Conservation (phyloP, 108 stramenopile genomes). For the Fistulifera solaris region DNA sequence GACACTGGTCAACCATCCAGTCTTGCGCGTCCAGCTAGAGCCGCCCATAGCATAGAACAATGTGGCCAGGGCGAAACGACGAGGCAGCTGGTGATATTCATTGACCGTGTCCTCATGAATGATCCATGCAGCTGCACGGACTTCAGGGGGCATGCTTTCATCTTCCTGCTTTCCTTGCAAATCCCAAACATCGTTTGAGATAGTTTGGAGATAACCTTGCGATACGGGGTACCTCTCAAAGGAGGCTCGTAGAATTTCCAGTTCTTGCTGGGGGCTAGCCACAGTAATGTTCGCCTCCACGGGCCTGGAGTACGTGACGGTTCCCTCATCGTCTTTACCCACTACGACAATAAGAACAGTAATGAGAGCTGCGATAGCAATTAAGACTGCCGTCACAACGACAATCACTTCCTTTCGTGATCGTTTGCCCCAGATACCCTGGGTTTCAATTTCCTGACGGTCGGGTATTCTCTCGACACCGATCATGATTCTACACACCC, state of each 20-base stretch:
- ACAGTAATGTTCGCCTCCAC: not conserved
- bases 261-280: not conserved
- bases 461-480: no score
- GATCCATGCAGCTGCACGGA: slow-evolving; percentile 2
- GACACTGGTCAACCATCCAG: slow-evolving; percentile 5
- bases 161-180: not conserved
- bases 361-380: not conserved
- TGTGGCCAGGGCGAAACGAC: slow-evolving; percentile 39
- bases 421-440: no score
- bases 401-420: not conserved
- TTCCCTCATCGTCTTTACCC: not conserved
- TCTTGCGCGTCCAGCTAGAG: slow-evolving; percentile 16
- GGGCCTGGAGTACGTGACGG: not conserved
- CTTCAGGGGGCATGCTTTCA: not conserved
- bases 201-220: not conserved
- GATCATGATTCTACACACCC: no score
- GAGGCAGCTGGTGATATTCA: not conserved
- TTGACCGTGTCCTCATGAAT: slow-evolving; percentile 7
- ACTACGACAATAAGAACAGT: not conserved
- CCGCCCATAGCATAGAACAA: slow-evolving; percentile 35
- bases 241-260: not conserved
- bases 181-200: not conserved
- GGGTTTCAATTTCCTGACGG: no score
- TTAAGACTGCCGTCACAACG: not conserved
- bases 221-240: not conserved